phyloP scores from a whole-genome alignment of 345 rosid genomes.

The Erodium maritimum region DNA sequence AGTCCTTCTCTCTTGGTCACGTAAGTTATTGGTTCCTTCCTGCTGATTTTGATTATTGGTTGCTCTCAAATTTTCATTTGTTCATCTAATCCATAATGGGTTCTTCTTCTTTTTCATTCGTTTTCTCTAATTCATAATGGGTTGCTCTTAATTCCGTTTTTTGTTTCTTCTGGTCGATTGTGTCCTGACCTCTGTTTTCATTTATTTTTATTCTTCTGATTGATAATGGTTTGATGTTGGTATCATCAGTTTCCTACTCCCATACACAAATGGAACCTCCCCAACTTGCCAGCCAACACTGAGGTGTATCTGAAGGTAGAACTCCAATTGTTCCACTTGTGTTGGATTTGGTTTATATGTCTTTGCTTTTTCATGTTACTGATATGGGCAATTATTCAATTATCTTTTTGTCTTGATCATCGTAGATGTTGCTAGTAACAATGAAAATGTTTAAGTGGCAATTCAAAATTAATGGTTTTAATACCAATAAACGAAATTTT shows the following conservation, averaged over 20 bases:
- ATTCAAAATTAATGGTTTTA: neutral
- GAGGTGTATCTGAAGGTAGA: slow-evolving; percentile 79
- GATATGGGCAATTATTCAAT: neutral
- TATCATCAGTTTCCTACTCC: slow-evolving; percentile 62
- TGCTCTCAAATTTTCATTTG: neutral
- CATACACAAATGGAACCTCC: slow-evolving; percentile 79
- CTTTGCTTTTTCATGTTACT: neutral
- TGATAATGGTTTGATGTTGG: neutral
- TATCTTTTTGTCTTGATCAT: neutral
- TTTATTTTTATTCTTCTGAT: too few species aligned
- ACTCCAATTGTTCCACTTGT: neutral
- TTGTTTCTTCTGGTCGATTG: too few species aligned
- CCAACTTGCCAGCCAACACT: slow-evolving; percentile 55
- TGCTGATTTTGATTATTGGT: neutral
- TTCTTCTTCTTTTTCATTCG: too few species aligned
- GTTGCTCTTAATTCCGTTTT: neutral
- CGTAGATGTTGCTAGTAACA: neutral
- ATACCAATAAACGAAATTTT: neutral
- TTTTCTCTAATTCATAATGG: too few species aligned
- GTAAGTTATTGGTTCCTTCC: slow-evolving; percentile 18
- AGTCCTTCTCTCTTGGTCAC: slow-evolving; percentile 57
- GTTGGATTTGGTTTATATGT: neutral
- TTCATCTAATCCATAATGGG: neutral
- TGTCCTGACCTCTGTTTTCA: too few species aligned
- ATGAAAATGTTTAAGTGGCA: neutral